Conservation (phyloP, 2,329 filamentous ascomycete genomes). For the Rhynchosporium agropyri region DNA sequence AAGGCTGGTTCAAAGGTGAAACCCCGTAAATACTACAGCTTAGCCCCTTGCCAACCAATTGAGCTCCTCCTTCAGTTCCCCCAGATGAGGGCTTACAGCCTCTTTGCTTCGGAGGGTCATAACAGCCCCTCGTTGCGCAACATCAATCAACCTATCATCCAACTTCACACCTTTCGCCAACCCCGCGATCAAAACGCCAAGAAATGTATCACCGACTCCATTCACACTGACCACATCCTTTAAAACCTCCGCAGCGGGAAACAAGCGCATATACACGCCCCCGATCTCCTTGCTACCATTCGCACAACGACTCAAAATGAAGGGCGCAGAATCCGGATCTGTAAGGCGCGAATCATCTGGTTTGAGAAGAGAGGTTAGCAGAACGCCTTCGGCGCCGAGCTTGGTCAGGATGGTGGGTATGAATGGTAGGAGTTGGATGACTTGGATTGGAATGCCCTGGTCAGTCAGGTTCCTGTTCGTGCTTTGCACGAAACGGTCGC, state of each 20-base stretch:
- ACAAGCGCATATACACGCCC: conserved; percentile 79
- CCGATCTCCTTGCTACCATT: conserved; percentile 59
- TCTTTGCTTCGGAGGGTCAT: conserved; percentile 75
- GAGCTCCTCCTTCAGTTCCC: conserved; percentile 32
- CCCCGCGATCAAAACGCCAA: conserved; percentile 81
- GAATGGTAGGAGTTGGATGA: conserved; percentile 82
- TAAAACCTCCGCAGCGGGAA: conserved; percentile 63
- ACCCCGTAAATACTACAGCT: no score
- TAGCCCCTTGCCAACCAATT: conserved; percentile 19
- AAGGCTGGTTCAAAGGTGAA: neutral
- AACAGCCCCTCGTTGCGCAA: conserved; percentile 81
- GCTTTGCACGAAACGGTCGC: conserved; percentile 71
- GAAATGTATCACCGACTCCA: conserved; percentile 90
- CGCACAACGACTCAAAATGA: conserved; percentile 68
- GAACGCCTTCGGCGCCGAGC: conserved; percentile 62
- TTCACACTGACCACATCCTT: conserved; percentile 85
- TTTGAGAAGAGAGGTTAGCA: conserved; percentile 72
- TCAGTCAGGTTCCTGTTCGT: conserved; percentile 71
- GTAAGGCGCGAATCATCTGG: conserved; percentile 69
- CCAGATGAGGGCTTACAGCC: conserved; percentile 60
- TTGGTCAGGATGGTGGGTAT: conserved; percentile 86
- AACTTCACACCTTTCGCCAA: conserved; percentile 55
- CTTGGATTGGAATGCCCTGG: conserved; percentile 79
- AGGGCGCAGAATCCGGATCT: conserved; percentile 63
- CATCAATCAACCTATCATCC: conserved; percentile 65